These are phyloP conservation scores for Mycosphaerella sp. DNA, from an alignment of 2,329 filamentous ascomycete genomes.

Conservation along the genomic window DNA sequence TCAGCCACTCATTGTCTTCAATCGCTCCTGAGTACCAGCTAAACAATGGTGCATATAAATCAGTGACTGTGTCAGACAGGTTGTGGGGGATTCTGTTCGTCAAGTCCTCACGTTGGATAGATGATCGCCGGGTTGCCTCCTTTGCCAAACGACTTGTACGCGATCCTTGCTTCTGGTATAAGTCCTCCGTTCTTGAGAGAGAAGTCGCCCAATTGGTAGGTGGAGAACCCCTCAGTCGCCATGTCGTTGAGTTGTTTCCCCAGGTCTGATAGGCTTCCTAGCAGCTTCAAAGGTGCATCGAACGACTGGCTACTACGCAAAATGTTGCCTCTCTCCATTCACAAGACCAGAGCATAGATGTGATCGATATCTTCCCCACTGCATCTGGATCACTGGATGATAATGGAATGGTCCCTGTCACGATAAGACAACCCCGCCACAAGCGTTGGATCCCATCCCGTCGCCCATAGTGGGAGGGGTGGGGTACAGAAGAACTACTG, in stretches of 20 bases:
- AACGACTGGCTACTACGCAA: constrained; percentile 6
- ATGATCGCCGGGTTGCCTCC: constrained; percentile 58
- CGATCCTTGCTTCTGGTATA: constrained; percentile 60
- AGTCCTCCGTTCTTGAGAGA: constrained; percentile 58
- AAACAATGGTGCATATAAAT: no score
- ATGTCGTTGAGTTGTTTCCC: constrained; percentile 12
- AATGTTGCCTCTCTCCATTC: constrained; percentile 3
- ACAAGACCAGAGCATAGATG: not conserved
- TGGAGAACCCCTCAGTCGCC: constrained; percentile 35
- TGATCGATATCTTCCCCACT: not conserved
- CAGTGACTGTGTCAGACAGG: no score
- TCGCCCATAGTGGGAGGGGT: no score
- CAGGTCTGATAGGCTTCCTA: not conserved
- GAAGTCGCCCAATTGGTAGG: constrained; percentile 41
- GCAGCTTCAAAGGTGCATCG: not conserved
- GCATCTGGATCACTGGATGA: no score
- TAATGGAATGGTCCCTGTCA: no score
- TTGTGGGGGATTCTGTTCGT: no score
- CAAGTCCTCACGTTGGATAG: constrained; percentile 52
- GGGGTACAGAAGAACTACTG: no score
- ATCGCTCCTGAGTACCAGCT: constrained; percentile 65
- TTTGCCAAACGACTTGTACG: constrained; percentile 70
- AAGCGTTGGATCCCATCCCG: no score
- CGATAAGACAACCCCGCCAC: no score
- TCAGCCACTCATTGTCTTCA: constrained; percentile 67